phyloP scores from a whole-genome alignment of 306 rosid genomes.

The Quercus dentata region DNA sequence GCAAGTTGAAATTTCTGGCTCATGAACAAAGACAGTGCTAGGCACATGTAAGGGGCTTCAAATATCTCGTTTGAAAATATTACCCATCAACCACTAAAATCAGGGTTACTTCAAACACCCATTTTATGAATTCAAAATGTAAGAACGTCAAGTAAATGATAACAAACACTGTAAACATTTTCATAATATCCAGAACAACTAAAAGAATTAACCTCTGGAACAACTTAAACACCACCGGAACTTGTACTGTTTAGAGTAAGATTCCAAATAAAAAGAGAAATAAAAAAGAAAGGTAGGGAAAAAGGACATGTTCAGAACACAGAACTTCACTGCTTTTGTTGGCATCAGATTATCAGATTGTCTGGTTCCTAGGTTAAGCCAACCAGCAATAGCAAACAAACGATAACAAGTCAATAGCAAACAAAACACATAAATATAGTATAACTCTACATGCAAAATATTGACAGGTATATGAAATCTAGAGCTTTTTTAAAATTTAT shows the following conservation, averaged over 20 bases:
- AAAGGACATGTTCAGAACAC: too few relatives aligned
- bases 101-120: not conserved
- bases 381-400: too few relatives aligned
- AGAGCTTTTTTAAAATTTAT: too few relatives aligned
- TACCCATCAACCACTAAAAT: not conserved
- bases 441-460: too few relatives aligned
- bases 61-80: not conserved
- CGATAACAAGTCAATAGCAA: too few relatives aligned
- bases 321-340: too few relatives aligned
- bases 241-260: not conserved
- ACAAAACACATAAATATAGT: too few relatives aligned
- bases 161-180: not conserved
- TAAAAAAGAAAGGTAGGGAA: too few relatives aligned
- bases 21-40: not conserved
- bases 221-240: not conserved
- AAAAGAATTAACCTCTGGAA: not conserved
- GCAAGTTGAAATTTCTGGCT: not conserved
- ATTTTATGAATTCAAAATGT: not conserved
- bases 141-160: not conserved
- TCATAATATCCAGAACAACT: not conserved
- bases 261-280: not conserved
- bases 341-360: too few relatives aligned
- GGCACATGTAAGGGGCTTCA: not conserved
- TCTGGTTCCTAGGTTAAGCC: too few relatives aligned
- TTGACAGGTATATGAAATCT: too few relatives aligned